Percentiles rank a stretch among this genome's conserved stretches.
Evolutionary conservation across 2,329 filamentous ascomycete genomes (phyloP).

Genomic region (Diaporthe australafricana): DNA sequence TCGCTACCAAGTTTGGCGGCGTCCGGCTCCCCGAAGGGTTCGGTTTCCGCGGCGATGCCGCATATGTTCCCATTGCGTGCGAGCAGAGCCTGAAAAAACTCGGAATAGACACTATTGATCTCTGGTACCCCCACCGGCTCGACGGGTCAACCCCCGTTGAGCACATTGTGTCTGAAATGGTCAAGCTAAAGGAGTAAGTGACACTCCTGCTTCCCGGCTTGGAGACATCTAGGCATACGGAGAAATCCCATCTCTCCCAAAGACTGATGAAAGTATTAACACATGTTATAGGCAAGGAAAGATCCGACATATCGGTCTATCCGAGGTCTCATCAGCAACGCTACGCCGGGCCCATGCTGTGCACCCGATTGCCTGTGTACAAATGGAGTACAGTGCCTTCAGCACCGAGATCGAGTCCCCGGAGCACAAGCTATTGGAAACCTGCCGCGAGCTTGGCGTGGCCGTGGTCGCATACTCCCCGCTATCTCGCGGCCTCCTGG

Average conservation of each 20-base stretch:
- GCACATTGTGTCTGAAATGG: constrained; percentile 62
- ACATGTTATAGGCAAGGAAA: constrained; percentile 56
- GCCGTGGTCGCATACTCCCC: constrained; percentile 66
- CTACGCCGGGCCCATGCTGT: constrained; percentile 60
- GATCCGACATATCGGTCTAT: constrained; percentile 63
- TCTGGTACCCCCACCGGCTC: constrained; percentile 63
- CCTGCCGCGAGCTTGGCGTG: constrained; percentile 64
- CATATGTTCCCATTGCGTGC: constrained; percentile 45
- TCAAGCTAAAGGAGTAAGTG: constrained; percentile 54
- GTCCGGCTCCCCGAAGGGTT: constrained; percentile 32
- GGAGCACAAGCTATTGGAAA: constrained; percentile 58
- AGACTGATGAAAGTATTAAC: background rate
- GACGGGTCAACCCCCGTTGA: constrained; percentile 58
- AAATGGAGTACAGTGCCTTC: constrained; percentile 65
- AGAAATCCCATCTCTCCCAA: too few species aligned
- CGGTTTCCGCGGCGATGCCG: constrained; percentile 40
- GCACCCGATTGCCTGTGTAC: constrained; percentile 59
- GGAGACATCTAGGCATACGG: fast-evolving
- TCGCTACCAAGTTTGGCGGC: constrained; percentile 53
- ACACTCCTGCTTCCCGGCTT: too few species aligned
- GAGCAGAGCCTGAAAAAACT: constrained; percentile 56
- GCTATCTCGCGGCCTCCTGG: constrained; percentile 65
- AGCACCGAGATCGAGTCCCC: constrained; percentile 67
- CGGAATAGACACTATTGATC: constrained; percentile 62
- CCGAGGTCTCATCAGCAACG: constrained; percentile 56